Base-by-base conservation (phyloP, 352 stramenopile species). In the Phytophthora capsici region DNA sequence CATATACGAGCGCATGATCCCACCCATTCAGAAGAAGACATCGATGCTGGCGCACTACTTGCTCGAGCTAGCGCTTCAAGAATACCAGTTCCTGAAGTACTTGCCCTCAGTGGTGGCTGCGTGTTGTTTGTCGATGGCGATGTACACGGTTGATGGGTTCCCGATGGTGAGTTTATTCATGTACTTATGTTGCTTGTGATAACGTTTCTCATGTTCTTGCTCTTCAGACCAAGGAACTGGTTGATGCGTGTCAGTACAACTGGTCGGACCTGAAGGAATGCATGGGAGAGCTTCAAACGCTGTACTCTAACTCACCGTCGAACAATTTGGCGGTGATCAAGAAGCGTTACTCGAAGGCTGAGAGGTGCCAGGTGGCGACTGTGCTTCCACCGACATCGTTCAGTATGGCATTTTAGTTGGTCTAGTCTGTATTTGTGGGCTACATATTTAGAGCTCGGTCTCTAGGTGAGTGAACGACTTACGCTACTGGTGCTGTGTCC, bases 31-130 rank as follows among this genome's bases (percentile, higher is more conserved):
- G 52, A 90, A 91, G 66, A 93, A 93, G 62, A 94, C 88, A 34
- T 91, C 80, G 6, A 92, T 93, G 79, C 59, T 97, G 54, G 86
- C 88, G n/a, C 88, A 95, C 61, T 97, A 97, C 60, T 65, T 97
- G 22, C 75, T 94, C 7, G 90, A 97, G 50, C 66, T 96, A 46
- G 88, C 88, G 23, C 72, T 97, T 6, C 89, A 96, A 67, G 89
- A 96, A 64, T 93, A 95, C 52, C 81, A 93, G 61, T 96, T 97
- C 64, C 63, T 95, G 50, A 88, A 90, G 52, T 92, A 90, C 47
- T 58, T 93, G 45, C 89, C 89, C 12, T 97, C 89, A 10, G 75
- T 93, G n/a, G 88, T 96, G 2, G 89, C 86, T 2, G 78, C 86
- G 19, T 94, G 87, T 71, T 94, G 84, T 26, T 56, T 97, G 1